phyloP scores from a whole-genome alignment of 139 green algal genomes.

The Chlorella vulgaris region DNA sequence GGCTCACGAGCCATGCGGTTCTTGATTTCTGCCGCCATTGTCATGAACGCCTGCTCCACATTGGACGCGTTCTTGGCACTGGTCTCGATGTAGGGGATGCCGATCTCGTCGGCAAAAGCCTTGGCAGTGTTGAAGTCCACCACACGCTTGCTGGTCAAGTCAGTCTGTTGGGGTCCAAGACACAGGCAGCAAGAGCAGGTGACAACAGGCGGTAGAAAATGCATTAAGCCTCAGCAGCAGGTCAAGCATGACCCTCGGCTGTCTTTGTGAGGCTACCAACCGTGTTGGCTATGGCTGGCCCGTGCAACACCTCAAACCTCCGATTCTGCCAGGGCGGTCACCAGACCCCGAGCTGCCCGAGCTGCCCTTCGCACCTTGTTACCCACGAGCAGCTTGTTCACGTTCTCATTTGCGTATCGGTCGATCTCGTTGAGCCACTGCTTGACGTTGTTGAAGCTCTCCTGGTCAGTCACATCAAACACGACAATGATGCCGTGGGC shows the following conservation, averaged over 20 bases:
- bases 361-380: slow-evolving; percentile 97
- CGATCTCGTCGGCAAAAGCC: slow-evolving; percentile 99
- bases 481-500: slow-evolving; percentile 99
- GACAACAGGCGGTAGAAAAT: neutral
- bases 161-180: slow-evolving; percentile 38
- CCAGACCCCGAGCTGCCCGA: too few relatives aligned
- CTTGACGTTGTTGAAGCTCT: slow-evolving; percentile 99
- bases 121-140: slow-evolving; percentile 96
- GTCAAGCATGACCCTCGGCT: too few relatives aligned
- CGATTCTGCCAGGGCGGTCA: too few relatives aligned
- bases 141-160: slow-evolving; percentile 96
- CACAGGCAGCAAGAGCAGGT: neutral
- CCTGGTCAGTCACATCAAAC: slow-evolving; percentile 99
- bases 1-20: slow-evolving; percentile 95
- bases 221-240: too few relatives aligned
- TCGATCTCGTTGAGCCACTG: slow-evolving; percentile 99
- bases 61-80: slow-evolving; percentile 98
- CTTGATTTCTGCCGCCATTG: slow-evolving; percentile 99
- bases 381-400: slow-evolving; percentile 99
- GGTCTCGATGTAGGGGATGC: slow-evolving; percentile 99
- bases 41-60: slow-evolving; percentile 99
- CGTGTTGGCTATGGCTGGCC: too few relatives aligned
- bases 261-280: too few relatives aligned
- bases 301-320: too few relatives aligned
- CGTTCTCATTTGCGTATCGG: slow-evolving; percentile 98